Conservation (phyloP, 2,329 filamentous ascomycete species). For the Trichoderma afroharzianum region DNA sequence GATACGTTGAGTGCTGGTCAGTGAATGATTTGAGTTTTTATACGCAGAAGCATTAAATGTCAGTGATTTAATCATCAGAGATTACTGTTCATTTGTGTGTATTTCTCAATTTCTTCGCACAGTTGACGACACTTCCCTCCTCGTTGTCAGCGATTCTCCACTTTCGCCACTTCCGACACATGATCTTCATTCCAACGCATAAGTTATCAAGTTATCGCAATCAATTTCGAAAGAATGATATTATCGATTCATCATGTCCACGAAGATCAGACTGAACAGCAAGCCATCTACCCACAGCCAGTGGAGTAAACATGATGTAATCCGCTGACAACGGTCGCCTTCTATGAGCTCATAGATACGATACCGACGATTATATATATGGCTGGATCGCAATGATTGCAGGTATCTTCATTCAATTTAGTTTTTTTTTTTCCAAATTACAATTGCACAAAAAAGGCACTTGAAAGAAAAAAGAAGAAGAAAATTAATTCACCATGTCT, state of each 20-base stretch:
- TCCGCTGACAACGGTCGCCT: not conserved
- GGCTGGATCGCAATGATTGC: not conserved
- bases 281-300: not conserved
- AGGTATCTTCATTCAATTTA: not conserved
- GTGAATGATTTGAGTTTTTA: too few relatives aligned
- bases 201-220: too few relatives aligned
- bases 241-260: not conserved
- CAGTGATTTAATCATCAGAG: too few relatives aligned
- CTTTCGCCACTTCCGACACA: not conserved
- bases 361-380: not conserved
- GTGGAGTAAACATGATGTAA: slow-evolving; percentile 6
- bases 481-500: not conserved
- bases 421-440: not conserved
- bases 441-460: not conserved
- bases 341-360: slow-evolving; percentile 7
- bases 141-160: not conserved
- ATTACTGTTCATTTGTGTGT: not conserved
- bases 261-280: not conserved
- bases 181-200: not conserved
- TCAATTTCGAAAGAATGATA: not conserved
- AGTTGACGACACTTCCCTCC: not conserved
- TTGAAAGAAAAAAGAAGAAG: not conserved
- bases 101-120: not conserved
- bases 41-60: too few relatives aligned
- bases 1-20: not conserved